Percentiles rank a stretch among this genome's conserved stretches.
phyloP scores from a whole-genome alignment of 2,329 filamentous ascomycete species.

The Pyricularia sp. region DNA sequence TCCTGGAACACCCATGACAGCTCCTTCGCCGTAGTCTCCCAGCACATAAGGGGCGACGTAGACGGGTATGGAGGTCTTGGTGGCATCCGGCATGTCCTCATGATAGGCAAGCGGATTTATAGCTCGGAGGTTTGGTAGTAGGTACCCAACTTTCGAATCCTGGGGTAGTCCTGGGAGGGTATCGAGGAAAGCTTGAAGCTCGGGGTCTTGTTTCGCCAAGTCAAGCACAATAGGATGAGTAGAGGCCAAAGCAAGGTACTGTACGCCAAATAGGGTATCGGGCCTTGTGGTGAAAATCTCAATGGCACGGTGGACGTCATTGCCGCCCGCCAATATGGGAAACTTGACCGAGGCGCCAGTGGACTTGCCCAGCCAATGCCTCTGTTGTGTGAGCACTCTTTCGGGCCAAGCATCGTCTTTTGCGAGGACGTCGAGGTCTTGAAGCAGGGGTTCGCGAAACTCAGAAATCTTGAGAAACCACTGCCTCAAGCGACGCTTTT shows the following conservation, averaged over 20 bases:
- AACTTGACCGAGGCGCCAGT: conserved; percentile 62
- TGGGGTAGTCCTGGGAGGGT: conserved; percentile 40
- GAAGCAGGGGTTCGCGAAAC: conserved; percentile 59
- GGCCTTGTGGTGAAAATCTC: conserved; percentile 75
- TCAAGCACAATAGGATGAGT: conserved; percentile 55
- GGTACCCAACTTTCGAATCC: conserved; percentile 54
- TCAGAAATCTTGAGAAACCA: conserved; percentile 83
- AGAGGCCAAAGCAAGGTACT: conserved; percentile 69
- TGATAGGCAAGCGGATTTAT: conserved; percentile 52
- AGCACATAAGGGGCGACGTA: conserved; percentile 79
- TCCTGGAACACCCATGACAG: conserved; percentile 83
- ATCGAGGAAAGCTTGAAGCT: conserved; percentile 55
- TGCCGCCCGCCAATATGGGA: conserved; percentile 27
- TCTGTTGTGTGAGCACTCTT: conserved; percentile 69
- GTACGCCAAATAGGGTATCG: conserved; percentile 77
- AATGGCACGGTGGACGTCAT: conserved; percentile 30
- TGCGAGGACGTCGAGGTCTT: conserved; percentile 55
- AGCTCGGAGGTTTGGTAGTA: conserved; percentile 47
- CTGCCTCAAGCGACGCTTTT: conserved; percentile 67
- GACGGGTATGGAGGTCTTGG: conserved; percentile 51
- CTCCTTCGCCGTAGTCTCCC: conserved; percentile 73
- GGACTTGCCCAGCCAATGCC: conserved; percentile 78
- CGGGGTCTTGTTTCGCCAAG: conserved; percentile 44
- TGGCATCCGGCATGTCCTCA: conserved; percentile 33
- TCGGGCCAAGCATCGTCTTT: conserved; percentile 63